Conservation (phyloP, 768 basidiomycete genomes). For the Lentinula lateritia region DNA sequence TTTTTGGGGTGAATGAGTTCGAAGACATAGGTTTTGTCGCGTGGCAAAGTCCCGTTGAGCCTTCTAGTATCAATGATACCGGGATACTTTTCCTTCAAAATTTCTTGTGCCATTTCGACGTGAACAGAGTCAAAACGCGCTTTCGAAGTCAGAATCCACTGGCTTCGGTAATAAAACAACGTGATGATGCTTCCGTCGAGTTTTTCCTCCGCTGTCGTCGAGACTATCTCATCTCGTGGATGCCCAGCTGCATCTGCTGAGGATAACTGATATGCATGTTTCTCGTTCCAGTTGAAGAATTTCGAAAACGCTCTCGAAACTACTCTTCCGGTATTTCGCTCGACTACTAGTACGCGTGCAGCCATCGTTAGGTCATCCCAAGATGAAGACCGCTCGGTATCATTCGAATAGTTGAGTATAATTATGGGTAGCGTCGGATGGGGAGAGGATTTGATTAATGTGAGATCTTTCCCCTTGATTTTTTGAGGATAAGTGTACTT, state of each 20-base stretch:
- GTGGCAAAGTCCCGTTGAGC: neutral
- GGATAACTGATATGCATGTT: slow-evolving; percentile 2
- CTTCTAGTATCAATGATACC: neutral
- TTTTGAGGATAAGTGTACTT: neutral
- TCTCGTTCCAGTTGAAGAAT: slow-evolving; percentile 10
- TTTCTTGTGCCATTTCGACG: slow-evolving; percentile 6
- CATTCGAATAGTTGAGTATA: slow-evolving; percentile 10
- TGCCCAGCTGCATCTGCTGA: neutral
- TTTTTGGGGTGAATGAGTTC: slow-evolving; percentile 10
- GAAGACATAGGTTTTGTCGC: slow-evolving; percentile 10
- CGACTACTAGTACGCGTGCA: slow-evolving; percentile 8
- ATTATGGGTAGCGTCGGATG: slow-evolving; percentile 8
- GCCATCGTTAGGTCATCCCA: slow-evolving; percentile 7
- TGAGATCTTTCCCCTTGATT: neutral
- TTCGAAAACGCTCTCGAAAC: slow-evolving; percentile 10
- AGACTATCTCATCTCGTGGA: neutral
- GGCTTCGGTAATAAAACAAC: slow-evolving; percentile 7
- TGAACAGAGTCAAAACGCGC: slow-evolving; percentile 5
- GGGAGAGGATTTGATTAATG: slow-evolving; percentile 9
- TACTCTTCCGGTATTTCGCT: slow-evolving; percentile 1
- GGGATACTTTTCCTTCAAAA: slow-evolving; percentile 7
- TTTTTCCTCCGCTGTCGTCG: slow-evolving; percentile 9
- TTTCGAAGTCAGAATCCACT: slow-evolving; percentile 9
- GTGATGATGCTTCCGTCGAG: slow-evolving; percentile 12
- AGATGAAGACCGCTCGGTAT: neutral